Evolutionary conservation across 257 asterid genomes (phyloP), one percentile per base, ranked within the genome.

Genomic region (Solanum corneliomulleri): DNA sequence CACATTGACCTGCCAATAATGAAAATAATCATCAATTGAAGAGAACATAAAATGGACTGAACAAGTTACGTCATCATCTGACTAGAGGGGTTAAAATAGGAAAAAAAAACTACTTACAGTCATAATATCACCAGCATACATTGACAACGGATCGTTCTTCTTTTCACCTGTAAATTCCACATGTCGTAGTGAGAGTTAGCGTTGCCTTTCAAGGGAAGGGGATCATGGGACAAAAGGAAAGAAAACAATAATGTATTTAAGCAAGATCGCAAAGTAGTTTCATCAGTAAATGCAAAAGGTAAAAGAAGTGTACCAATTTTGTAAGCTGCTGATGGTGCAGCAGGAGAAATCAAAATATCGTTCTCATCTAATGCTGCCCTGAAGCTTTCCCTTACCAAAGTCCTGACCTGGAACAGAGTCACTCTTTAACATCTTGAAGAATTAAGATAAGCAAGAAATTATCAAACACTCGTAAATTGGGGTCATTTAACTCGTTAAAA

Each of bases 101-200:
- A 3, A 58, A 75, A 23, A 88, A 74, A 15, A 62, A 69, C 25
- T 80, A 91, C 99, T 93, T 91, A 96, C 99, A 41, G 99, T 97
- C 99, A 96, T 97, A 70, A 95, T 95, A 88, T 97, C 99, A 83
- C 99, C 99, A 8, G 98, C 99, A 85, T 97, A 97, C 99, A 97
- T 96, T 90, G 99, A 97, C 94, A 97, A 91, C 4, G 99, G 99
- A 75, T 97, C 99, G 85, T 95, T 91, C 94, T 96, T 97, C 99
- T 97, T 97, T 92, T 97, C 99, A 86, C 99, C 99, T 97, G 95
- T 69, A 89, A 80, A 87, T 86, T 86, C 75, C 75, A 86, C 77
- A 89, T 82, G 41, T 84, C 80, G 27, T 42, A 58, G 75, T 49
- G 83, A 44, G 82, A 47, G 69, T 62, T 80, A 82, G 18, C 2